A percentile compares a stretch with the other conserved stretches of the same genome.
Evolutionary conservation across 495 filamentous ascomycete species (phyloP).

Genomic region (Oleoguttula mirabilis): DNA sequence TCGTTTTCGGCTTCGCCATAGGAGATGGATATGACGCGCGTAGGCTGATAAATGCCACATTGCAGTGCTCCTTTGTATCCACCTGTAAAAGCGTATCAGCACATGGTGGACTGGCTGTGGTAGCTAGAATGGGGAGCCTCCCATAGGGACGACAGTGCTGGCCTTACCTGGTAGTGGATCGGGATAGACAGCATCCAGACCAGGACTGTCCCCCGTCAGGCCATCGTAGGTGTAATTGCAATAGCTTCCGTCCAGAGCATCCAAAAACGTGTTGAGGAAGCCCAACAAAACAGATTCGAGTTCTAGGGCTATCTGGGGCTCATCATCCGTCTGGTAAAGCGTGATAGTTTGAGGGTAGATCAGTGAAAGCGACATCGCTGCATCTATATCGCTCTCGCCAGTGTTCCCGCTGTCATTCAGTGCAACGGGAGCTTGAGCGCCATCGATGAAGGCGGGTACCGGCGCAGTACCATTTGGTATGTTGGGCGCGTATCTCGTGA

Average conservation of each 20-base stretch:
- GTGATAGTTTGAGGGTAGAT: conserved; percentile 18
- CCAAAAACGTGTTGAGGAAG: background rate
- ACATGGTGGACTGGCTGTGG: background rate
- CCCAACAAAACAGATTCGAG: background rate
- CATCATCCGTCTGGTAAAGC: conserved; percentile 16
- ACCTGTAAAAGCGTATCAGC: background rate
- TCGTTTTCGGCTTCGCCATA: conserved; percentile 15
- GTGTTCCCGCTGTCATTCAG: background rate
- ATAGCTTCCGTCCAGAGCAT: conserved; percentile 13
- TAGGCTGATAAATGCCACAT: conserved; percentile 11
- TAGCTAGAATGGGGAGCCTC: background rate
- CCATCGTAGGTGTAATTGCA: conserved; percentile 6
- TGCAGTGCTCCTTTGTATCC: conserved; percentile 4
- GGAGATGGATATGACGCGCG: conserved; percentile 11
- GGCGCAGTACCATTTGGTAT: conserved; percentile 15
- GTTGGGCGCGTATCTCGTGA: conserved; percentile 5
- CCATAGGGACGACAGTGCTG: background rate
- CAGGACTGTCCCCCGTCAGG: conserved; percentile 3
- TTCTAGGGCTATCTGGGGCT: background rate
- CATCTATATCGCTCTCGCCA: conserved; percentile 11
- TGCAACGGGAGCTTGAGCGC: conserved; percentile 3
- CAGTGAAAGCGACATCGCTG: conserved; percentile 9
- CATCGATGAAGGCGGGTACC: conserved; percentile 7
- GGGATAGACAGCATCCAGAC: conserved; percentile 7
- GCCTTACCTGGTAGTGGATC: conserved; percentile 1